Conservation (phyloP, 75 land plant genomes). For the Cunninghamia lanceolata region DNA sequence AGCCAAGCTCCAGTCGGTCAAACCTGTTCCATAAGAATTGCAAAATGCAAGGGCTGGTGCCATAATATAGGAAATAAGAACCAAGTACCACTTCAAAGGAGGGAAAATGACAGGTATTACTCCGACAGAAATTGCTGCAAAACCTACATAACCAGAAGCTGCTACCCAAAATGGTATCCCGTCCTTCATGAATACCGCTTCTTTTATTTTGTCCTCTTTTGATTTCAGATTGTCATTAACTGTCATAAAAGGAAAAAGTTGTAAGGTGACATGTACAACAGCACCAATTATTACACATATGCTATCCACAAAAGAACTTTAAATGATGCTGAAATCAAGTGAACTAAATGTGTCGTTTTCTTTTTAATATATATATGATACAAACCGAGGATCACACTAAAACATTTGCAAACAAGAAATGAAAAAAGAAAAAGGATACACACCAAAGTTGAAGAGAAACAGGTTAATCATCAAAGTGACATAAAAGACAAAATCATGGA, state of each 20-base stretch:
- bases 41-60: constrained; percentile 83
- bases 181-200: constrained; percentile 46
- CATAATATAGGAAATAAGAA: constrained; percentile 46
- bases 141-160: constrained; percentile 39
- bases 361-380: neutral
- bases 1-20: constrained; percentile 78
- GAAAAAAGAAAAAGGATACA: neutral
- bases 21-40: constrained; percentile 74
- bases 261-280: neutral
- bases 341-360: neutral
- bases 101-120: constrained; percentile 57
- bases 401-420: neutral
- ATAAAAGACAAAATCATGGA: neutral
- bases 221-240: constrained; percentile 7
- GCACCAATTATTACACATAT: neutral
- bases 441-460: neutral
- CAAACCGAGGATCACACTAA: neutral
- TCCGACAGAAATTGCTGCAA: constrained; percentile 50
- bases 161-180: constrained; percentile 52
- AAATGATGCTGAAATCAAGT: neutral
- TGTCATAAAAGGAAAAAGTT: neutral
- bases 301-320: neutral
- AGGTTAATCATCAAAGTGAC: neutral
- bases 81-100: constrained; percentile 55
- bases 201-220: constrained; percentile 22